A percentile compares a stretch with the other conserved stretches of the same genome.
Evolutionary conservation across 129 eudicot species (phyloP).

Genomic region (Helichrysum umbraculigerum): DNA sequence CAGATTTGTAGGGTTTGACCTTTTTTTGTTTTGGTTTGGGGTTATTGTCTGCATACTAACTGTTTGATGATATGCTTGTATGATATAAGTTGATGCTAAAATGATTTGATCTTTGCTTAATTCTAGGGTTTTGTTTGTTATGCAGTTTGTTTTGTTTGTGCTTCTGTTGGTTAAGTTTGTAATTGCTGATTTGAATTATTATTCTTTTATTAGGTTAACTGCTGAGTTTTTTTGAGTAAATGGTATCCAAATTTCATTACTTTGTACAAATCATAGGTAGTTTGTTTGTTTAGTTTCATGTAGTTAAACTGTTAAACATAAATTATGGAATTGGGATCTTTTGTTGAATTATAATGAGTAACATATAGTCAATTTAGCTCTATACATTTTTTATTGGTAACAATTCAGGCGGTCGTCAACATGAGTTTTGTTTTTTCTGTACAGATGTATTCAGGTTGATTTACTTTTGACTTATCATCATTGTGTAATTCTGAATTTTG

Average conservation of each 20-base stretch:
- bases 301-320: neutral
- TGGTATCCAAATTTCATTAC: neutral
- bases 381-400: neutral
- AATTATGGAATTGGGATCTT: neutral
- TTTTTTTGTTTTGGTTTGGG: conserved; percentile 16
- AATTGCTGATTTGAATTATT: conserved; percentile 5
- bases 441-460: neutral
- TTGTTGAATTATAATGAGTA: conserved; percentile 5
- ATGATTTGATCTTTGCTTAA: neutral
- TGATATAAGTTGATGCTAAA: neutral
- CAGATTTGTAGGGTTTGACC: conserved; percentile 40
- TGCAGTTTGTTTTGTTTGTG: neutral
- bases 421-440: neutral
- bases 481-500: conserved; percentile 3
- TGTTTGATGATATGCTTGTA: conserved; percentile 15
- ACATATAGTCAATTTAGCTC: neutral
- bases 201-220: neutral
- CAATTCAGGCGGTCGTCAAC: neutral
- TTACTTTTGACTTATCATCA: neutral
- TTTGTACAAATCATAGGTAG: neutral
- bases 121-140: neutral
- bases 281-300: neutral
- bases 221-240: neutral
- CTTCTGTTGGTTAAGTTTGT: neutral
- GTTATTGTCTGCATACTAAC: neutral